Evolutionary conservation across 441 rosid genomes (phyloP), one percentile per base, ranked within the genome.

Genomic region (Erodium chrysanthum): DNA sequence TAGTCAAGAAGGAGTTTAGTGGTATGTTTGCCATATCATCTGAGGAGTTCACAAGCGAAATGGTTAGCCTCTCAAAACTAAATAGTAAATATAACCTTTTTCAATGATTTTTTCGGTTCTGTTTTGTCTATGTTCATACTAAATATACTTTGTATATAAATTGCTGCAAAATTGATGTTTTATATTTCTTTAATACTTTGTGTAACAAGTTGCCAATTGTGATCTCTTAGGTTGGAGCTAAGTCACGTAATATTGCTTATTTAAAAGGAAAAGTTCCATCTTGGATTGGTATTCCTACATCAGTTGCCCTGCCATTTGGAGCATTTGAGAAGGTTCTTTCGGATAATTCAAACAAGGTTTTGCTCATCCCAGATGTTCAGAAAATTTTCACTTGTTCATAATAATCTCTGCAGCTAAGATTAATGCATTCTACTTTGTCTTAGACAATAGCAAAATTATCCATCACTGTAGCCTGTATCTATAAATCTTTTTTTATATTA

Each of bases 301-400:
- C 98, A 61, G 95, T 94, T 80, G 98, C 98, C 64, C 76, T 94
- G 73, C 98, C 98, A 11, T 91, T 94, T 84, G 98, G 97, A 74
- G 92, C 77, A 64, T 94, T 94, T 82, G 98, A 94, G 86, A 85
- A 83, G 81, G 97, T 88, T 76, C 85, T 94, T 72, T 85, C 92
- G 1, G 91, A 85, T 65, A 74, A 80, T 68, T 74, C 69, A 37
- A 94, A 94, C 82, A 58, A 84, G 96, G 98, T 94, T 76, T 67
- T 52, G 42, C 29, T 37, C 68, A 31, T 63, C 65, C 78, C 73
- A 71, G 58, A 64, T 52, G 67, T 73, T 73, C 42, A 37, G 42
- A 37, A 37, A 8, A 5, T 17, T 8, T 35, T 52, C 61, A 7
- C 59, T 14, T 52, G 15, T 56, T 60, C 59, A 29, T 46, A 46